Conservation (phyloP, 257 asterid species). For the Solanum acaule region DNA sequence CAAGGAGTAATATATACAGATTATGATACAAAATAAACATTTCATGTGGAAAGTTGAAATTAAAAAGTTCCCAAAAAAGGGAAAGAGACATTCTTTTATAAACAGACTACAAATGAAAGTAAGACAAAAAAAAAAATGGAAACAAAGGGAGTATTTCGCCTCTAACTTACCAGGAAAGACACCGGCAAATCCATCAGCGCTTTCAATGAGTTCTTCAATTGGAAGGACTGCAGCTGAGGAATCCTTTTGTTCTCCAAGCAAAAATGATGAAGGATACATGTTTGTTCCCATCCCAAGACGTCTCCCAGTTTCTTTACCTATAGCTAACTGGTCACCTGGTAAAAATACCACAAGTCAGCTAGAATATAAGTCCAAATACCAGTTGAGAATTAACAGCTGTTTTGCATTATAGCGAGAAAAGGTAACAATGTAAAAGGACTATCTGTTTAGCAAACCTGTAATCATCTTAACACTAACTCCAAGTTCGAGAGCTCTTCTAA, state of each 20-base stretch:
- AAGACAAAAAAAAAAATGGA: neutral
- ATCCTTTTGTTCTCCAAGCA: conserved; percentile 46
- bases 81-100: neutral
- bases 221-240: conserved; percentile 36
- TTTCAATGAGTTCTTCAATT: conserved; percentile 52
- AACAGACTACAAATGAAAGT: neutral
- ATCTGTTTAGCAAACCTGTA: conserved; percentile 24
- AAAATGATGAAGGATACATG: conserved; percentile 56
- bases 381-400: neutral
- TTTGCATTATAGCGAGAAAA: neutral
- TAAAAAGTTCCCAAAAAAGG: too few relatives aligned
- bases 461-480: conserved; percentile 73
- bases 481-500: conserved; percentile 54
- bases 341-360: neutral
- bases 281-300: conserved; percentile 65
- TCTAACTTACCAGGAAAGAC: conserved; percentile 48
- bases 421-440: neutral
- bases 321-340: conserved; percentile 55
- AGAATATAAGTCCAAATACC: neutral
- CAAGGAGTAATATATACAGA: neutral
- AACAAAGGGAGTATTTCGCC: neutral
- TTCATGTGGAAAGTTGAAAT: neutral
- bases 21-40: neutral
- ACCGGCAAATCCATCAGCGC: conserved; percentile 64
- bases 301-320: conserved; percentile 54